Evolutionary conservation across 2,329 filamentous ascomycete species (phyloP).

Genomic region (Diaporthe ampelina): DNA sequence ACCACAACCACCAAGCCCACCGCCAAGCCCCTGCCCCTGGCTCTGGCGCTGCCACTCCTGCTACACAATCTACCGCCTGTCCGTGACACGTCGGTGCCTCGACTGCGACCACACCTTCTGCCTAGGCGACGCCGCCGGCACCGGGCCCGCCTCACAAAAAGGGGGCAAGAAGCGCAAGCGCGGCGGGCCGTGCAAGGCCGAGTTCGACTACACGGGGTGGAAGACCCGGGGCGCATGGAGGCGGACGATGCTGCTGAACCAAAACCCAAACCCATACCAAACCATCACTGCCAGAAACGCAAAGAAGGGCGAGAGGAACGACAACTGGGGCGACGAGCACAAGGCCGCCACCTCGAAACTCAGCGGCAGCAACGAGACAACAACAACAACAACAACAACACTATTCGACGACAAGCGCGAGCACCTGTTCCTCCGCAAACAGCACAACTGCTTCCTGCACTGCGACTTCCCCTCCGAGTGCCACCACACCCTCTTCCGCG

Average conservation of each 20-base stretch:
- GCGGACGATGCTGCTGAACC: conserved; percentile 43
- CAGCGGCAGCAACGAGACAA: not conserved
- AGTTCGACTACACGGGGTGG: conserved; percentile 55
- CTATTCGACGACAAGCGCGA: conserved; percentile 31
- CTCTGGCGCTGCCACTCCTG: conserved; percentile 54
- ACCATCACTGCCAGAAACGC: no score
- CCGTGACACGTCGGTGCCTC: conserved; percentile 55
- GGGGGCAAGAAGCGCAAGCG: conserved; percentile 25
- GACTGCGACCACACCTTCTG: conserved; percentile 55
- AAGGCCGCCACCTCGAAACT: not conserved
- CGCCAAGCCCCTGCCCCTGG: conserved; percentile 46
- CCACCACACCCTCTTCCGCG: conserved; percentile 40
- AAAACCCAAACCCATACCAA: no score
- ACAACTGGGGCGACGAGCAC: conserved; percentile 37
- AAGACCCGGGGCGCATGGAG: conserved; percentile 48
- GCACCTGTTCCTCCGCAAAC: conserved; percentile 42
- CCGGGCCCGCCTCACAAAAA: conserved; percentile 2
- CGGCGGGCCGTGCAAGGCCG: conserved; percentile 44
- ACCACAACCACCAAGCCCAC: not conserved
- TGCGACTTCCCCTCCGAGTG: conserved; percentile 50
- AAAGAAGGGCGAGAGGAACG: not conserved
- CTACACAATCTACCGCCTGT: conserved; percentile 46
- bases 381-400: no score
- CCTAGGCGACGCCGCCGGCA: conserved; percentile 42
- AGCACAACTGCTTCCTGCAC: conserved; percentile 47